Conservation (phyloP, 345 rosid genomes). For the Nephelium lappaceum region DNA sequence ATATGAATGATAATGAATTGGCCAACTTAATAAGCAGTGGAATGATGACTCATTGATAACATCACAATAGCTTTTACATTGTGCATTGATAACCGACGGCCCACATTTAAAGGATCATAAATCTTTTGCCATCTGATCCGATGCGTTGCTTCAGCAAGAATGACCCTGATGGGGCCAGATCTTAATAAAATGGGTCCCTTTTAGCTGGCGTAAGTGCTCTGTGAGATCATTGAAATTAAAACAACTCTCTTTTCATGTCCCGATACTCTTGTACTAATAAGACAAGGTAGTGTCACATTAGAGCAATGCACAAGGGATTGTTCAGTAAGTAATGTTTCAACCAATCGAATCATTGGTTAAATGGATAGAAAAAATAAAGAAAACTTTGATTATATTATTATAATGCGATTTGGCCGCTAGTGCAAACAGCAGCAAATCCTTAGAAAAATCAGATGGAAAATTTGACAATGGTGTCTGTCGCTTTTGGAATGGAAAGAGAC, state of each 20-base stretch:
- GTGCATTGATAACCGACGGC: background rate
- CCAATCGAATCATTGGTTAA: conserved; percentile 19
- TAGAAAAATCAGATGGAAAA: conserved; percentile 15
- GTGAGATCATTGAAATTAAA: conserved; percentile 7
- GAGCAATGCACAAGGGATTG: conserved; percentile 17
- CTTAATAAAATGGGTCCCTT: background rate
- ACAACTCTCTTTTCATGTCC: background rate
- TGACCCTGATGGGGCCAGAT: background rate
- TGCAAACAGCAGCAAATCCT: background rate
- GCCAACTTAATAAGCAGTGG: conserved; percentile 21
- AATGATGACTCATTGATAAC: conserved; percentile 16
- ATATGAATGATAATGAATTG: conserved; percentile 16
- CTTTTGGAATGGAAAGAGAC: conserved; percentile 6
- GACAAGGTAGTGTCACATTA: conserved; percentile 27
- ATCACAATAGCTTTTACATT: background rate
- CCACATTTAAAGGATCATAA: conserved; percentile 12
- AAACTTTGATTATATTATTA: background rate
- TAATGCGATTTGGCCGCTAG: background rate
- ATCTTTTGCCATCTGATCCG: background rate
- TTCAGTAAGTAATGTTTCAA: background rate
- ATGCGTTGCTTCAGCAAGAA: background rate
- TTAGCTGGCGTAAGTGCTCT: background rate
- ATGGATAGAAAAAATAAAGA: background rate
- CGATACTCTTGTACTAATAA: conserved; percentile 13
- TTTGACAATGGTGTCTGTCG: conserved; percentile 8